phyloP scores from a whole-genome alignment of 176 grass and related monocot genomes.

The bread wheat (Triticum aestivum) region IWGSC_CS_RefSeq_v2.1 NC_057807.1:381537832-381538331 shows the following conservation, averaged over 20 bases:
- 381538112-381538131: background rate
- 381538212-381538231: background rate
- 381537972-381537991: background rate
- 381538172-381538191: background rate
- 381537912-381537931: background rate
- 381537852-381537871: background rate
- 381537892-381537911: background rate
- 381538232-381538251: background rate
- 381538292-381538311: background rate
- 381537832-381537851: background rate
- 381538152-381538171: constrained; percentile 16
- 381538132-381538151: constrained; percentile 2
- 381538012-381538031: background rate
- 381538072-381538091: background rate
- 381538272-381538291: background rate
- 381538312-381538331: background rate
- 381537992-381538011: background rate
- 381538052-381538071: background rate
- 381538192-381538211: background rate
- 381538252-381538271: background rate
- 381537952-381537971: background rate
- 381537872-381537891: background rate
- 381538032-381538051: background rate
- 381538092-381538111: background rate
- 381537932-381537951: constrained; percentile 3